These are phyloP conservation scores for Colletotrichum falcatum DNA, from an alignment of 2,329 filamentous ascomycete genomes.

Conservation along the genomic window DNA sequence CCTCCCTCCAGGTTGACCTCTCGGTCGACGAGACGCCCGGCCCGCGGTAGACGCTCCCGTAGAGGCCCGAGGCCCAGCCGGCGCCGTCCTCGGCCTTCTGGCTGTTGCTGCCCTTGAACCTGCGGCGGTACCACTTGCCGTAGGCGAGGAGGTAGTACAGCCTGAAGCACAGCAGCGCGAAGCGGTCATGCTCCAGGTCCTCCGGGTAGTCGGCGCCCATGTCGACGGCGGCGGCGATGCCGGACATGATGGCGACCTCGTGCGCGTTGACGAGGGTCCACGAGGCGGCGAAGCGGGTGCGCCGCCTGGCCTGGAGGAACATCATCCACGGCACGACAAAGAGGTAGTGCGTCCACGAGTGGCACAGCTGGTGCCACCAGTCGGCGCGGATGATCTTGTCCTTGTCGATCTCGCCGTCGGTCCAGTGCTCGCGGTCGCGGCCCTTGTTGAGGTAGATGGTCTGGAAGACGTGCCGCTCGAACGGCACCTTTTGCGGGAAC, in stretches of 20 bases:
- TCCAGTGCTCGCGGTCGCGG: conserved; percentile 66
- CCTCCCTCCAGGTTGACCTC: conserved; percentile 62
- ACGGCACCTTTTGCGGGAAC: conserved; percentile 62
- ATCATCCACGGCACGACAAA: conserved; percentile 74
- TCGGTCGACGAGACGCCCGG: conserved; percentile 67
- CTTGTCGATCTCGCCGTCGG: conserved; percentile 63
- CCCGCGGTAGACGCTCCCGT: conserved; percentile 70
- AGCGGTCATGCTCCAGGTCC: conserved; percentile 72
- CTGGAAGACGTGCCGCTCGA: conserved; percentile 50
- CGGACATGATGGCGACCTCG: conserved; percentile 75
- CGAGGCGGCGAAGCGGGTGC: conserved; percentile 70
- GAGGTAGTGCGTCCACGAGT: conserved; percentile 68
- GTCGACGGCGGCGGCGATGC: conserved; percentile 75
- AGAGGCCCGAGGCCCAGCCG: conserved; percentile 67
- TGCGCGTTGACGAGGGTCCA: conserved; percentile 78
- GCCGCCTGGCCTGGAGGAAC: conserved; percentile 71
- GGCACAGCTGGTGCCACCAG: conserved; percentile 73
- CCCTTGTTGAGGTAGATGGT: conserved; percentile 70
- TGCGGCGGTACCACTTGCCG: conserved; percentile 68
- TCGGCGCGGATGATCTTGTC: conserved; percentile 67
- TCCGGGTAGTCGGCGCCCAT: conserved; percentile 73
- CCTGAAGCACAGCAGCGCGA: conserved; percentile 70
- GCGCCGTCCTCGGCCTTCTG: conserved; percentile 61
- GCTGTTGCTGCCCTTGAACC: conserved; percentile 46
- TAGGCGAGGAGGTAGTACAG: conserved; percentile 72